phyloP scores from a whole-genome alignment of 139 green algal genomes.

The Tetraselmis chui region DNA sequence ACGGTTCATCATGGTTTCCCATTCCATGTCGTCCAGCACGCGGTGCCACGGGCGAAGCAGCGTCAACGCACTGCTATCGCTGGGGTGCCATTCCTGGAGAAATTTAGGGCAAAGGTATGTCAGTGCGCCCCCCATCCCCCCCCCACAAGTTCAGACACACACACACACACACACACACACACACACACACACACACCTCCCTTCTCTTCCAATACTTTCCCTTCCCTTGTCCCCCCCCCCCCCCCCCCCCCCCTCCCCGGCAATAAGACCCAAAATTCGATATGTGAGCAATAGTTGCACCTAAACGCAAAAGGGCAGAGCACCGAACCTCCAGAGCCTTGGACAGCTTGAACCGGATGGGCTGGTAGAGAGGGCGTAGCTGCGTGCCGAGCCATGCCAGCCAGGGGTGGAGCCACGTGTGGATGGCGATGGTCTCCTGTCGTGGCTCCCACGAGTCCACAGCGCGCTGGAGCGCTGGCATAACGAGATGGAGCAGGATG shows the following conservation, averaged over 20 bases:
- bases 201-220: too few species aligned
- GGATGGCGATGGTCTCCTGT: slow-evolving; percentile 73
- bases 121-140: too few species aligned
- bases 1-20: slow-evolving; percentile 66
- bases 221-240: too few species aligned
- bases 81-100: slow-evolving; percentile 73
- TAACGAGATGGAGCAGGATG: slow-evolving; percentile 68
- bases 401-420: slow-evolving; percentile 97
- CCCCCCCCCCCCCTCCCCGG: too few species aligned
- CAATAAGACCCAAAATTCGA: too few species aligned
- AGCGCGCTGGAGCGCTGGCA: slow-evolving; percentile 71
- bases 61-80: slow-evolving; percentile 59
- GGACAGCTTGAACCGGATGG: slow-evolving; percentile 73
- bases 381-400: slow-evolving; percentile 66
- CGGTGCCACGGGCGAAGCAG: slow-evolving; percentile 82
- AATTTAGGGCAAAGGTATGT: not conserved
- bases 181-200: too few species aligned
- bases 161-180: slow-evolving; percentile 5
- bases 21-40: slow-evolving; percentile 70
- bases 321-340: slow-evolving; percentile 51
- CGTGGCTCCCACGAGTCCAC: slow-evolving; percentile 84
- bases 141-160: slow-evolving; percentile 4
- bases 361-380: slow-evolving; percentile 77
- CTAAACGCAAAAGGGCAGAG: too few species aligned
- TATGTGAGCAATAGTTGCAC: too few species aligned